Conservation (phyloP, 352 stramenopile genomes). For the Plasmopara halstedii region DNA sequence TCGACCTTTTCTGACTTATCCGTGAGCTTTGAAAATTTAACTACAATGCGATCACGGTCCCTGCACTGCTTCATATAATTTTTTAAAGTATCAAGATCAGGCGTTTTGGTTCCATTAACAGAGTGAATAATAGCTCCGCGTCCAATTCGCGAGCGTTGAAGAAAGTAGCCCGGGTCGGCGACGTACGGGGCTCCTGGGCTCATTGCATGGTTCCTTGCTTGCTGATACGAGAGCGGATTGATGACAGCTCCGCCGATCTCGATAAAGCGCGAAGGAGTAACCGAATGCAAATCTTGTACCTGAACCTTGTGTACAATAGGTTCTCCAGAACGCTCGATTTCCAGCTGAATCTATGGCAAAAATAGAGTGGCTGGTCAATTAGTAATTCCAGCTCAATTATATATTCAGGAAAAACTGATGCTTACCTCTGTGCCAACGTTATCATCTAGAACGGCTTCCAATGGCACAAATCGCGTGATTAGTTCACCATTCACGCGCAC, state of each 20-base stretch:
- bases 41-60: conserved; percentile 74
- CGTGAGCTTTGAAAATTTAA: conserved; percentile 77
- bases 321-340: conserved; percentile 75
- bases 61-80: conserved; percentile 64
- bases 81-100: conserved; percentile 77
- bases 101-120: conserved; percentile 79
- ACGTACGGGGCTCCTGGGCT: conserved; percentile 69
- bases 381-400: neutral
- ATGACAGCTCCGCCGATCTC: conserved; percentile 84
- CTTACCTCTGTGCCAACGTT: conserved; percentile 57
- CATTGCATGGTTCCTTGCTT: conserved; percentile 82
- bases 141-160: conserved; percentile 80
- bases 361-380: neutral
- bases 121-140: conserved; percentile 83
- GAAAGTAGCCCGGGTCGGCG: conserved; percentile 83
- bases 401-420: neutral
- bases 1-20: conserved; percentile 78
- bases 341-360: conserved; percentile 51
- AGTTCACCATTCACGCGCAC: conserved; percentile 73
- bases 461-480: conserved; percentile 81
- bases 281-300: conserved; percentile 79
- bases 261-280: conserved; percentile 81
- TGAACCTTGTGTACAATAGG: conserved; percentile 49
- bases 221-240: conserved; percentile 86
- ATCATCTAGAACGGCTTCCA: conserved; percentile 80